phyloP scores from a whole-genome alignment of 441 rosid genomes.

The Eutrema salsugineum region DNA sequence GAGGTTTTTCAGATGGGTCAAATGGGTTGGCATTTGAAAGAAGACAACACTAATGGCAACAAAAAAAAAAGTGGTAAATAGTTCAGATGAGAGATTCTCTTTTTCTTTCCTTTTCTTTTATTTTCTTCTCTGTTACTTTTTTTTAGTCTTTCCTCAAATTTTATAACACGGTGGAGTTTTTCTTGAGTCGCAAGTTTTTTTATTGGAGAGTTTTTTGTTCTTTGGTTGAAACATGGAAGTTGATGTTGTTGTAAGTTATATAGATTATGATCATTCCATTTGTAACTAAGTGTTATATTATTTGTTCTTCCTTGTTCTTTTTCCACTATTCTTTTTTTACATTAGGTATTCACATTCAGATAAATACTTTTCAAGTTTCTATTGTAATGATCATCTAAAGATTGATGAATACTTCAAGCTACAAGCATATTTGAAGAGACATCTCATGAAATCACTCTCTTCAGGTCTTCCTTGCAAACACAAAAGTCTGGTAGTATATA shows the following conservation, averaged over 20 bases:
- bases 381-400: no score
- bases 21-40: slow-evolving; percentile 82
- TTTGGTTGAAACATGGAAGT: background rate
- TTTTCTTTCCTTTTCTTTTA: background rate
- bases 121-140: background rate
- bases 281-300: background rate
- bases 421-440: no score
- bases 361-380: no score
- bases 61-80: slow-evolving; percentile 27
- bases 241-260: slow-evolving; percentile 28
- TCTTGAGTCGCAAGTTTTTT: slow-evolving; percentile 25
- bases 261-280: slow-evolving; percentile 3
- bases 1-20: slow-evolving; percentile 87
- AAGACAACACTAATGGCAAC: background rate
- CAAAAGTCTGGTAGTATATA: no score
- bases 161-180: slow-evolving; percentile 18
- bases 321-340: no score
- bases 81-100: slow-evolving; percentile 15
- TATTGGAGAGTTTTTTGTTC: slow-evolving; percentile 8
- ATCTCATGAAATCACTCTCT: no score
- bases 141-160: background rate
- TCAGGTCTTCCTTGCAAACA: no score
- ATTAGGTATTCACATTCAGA: no score
- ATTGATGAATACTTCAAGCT: no score
- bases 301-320: no score